These are phyloP conservation scores for Backusella liffmaniae DNA, from an alignment of 192 early-diverging fungal species.

Conservation along the genomic window DNA sequence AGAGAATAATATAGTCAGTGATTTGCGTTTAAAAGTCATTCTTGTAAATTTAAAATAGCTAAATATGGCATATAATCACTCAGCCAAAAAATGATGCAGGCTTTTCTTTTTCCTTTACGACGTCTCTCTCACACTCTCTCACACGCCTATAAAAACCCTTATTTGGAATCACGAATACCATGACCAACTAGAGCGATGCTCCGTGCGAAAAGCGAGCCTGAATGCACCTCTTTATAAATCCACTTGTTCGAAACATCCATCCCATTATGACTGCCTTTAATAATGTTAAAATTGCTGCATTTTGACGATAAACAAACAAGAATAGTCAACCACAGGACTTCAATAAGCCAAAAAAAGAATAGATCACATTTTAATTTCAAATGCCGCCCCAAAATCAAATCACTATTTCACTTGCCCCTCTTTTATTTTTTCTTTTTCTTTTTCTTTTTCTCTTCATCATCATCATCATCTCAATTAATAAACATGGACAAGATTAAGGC, in stretches of 20 bases:
- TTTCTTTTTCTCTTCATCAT: not conserved
- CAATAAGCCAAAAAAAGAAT: not conserved
- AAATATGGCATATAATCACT: no score
- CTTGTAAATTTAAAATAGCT: no score
- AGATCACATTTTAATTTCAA: conserved; percentile 4
- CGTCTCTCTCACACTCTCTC: no score
- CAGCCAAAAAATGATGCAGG: no score
- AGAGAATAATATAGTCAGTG: no score
- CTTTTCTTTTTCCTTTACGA: not conserved
- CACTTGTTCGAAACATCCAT: not conserved
- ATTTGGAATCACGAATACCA: not conserved
- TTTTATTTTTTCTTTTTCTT: not conserved
- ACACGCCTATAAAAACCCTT: not conserved
- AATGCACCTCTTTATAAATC: not conserved
- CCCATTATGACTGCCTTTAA: not conserved
- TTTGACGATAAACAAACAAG: not conserved
- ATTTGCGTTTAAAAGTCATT: no score
- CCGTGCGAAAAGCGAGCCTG: not conserved
- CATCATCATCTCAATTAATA: not conserved
- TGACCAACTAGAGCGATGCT: not conserved
- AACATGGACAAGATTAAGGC: conserved; percentile 6
- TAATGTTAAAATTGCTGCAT: not conserved
- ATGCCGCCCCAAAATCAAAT: not conserved
- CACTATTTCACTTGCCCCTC: not conserved
- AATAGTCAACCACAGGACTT: not conserved